Percentiles rank a stretch among this genome's conserved stretches.
Conservation (phyloP, 176 grass and related monocot species). For the Lolium perenne region DNA sequence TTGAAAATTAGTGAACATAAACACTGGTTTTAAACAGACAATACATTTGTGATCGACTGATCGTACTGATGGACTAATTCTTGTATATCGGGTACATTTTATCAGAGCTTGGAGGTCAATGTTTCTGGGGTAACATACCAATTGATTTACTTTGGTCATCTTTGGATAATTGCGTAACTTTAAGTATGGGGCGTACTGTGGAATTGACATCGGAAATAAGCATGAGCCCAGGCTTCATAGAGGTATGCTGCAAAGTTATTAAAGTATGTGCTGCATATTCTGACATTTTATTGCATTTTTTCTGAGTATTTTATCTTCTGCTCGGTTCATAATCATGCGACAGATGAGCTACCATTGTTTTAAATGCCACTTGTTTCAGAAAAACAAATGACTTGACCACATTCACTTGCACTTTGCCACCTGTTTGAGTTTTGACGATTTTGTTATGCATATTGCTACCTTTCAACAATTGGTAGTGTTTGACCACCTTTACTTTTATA, state of each 20-base stretch:
- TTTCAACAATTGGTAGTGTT: neutral
- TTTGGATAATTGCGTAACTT: conserved; percentile 62
- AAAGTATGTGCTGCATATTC: conserved; percentile 27
- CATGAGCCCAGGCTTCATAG: conserved; percentile 69
- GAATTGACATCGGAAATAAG: conserved; percentile 62
- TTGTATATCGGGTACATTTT: conserved; percentile 37
- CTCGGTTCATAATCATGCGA: neutral
- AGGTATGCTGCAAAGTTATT: conserved; percentile 54
- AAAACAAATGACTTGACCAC: neutral
- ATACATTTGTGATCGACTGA: conserved; percentile 11
- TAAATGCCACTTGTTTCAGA: conserved; percentile 7
- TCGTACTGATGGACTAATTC: conserved; percentile 42
- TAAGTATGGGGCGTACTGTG: conserved; percentile 68
- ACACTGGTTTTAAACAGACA: neutral
- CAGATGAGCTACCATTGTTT: neutral
- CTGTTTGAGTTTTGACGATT: conserved; percentile 31
- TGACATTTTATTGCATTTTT: conserved; percentile 27
- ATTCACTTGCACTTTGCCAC: neutral
- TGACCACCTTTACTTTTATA: conserved; percentile 1
- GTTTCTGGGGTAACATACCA: conserved; percentile 85
- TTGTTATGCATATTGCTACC: conserved; percentile 16
- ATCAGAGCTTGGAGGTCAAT: conserved; percentile 79
- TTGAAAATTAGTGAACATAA: conserved; percentile 16
- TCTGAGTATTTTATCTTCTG: neutral
- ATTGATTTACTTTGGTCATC: conserved; percentile 70